phyloP scores from a whole-genome alignment of 148 eudicot genomes.

The Salicornia ramosissima region DNA sequence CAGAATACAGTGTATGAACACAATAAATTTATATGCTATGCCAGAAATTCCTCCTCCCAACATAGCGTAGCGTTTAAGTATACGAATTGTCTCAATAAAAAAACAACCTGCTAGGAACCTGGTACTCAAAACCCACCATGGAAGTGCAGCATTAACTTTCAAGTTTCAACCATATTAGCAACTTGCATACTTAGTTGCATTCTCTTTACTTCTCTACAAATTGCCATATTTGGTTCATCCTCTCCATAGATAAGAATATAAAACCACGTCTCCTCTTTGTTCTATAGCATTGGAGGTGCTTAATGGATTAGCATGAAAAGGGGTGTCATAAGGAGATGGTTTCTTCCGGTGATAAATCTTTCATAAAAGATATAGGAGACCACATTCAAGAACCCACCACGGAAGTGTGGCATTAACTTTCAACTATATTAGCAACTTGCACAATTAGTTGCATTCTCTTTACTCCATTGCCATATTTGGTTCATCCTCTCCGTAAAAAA shows the following conservation, averaged over 20 bases:
- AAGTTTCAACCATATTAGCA: background rate
- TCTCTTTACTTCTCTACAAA: background rate
- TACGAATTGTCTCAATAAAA: background rate
- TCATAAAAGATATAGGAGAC: too few relatives aligned
- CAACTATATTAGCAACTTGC: background rate
- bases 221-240: background rate
- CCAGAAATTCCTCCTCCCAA: background rate
- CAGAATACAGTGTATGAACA: background rate
- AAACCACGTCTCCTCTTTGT: background rate
- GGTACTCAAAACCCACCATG: background rate
- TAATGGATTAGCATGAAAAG: too few relatives aligned
- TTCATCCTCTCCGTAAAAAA: background rate
- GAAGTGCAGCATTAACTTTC: background rate
- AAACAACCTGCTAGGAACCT: background rate
- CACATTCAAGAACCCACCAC: background rate
- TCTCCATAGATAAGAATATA: background rate
- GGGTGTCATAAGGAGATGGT: too few relatives aligned
- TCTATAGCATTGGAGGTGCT: too few relatives aligned
- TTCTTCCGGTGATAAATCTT: too few relatives aligned
- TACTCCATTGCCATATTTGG: background rate
- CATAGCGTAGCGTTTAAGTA: background rate
- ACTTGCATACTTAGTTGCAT: background rate
- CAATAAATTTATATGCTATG: background rate
- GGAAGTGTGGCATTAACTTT: background rate
- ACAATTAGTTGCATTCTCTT: background rate